Percentiles rank a stretch among this genome's conserved stretches.
phyloP scores from a whole-genome alignment of 192 early-diverging fungal genomes.

The Glomus cerebriforme region DNA sequence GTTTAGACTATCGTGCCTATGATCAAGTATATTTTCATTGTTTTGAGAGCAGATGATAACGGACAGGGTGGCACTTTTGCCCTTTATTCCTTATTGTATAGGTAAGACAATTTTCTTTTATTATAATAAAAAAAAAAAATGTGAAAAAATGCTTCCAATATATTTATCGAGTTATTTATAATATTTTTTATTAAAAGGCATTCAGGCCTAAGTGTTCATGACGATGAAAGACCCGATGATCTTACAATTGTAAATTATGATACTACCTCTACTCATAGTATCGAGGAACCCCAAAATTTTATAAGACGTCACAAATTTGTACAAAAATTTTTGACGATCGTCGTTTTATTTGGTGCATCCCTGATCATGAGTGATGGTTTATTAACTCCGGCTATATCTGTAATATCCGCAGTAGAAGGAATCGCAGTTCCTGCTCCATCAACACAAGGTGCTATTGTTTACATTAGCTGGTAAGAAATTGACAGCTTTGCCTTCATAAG shows the following conservation, averaged over 20 bases:
- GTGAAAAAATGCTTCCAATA: too few relatives aligned
- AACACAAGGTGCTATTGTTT: neutral
- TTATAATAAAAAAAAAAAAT: neutral
- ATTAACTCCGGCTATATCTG: slow-evolving; percentile 23
- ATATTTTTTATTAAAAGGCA: neutral
- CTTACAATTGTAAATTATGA: neutral
- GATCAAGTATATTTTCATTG: slow-evolving; percentile 27
- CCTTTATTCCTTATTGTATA: slow-evolving; percentile 48
- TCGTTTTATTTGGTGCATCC: slow-evolving; percentile 11
- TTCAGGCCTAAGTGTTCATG: neutral
- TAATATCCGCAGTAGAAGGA: slow-evolving; percentile 24
- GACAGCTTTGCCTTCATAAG: neutral
- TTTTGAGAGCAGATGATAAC: slow-evolving; percentile 56
- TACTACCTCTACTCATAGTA: neutral
- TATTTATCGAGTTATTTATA: neutral
- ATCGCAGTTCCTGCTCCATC: neutral
- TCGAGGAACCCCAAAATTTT: neutral
- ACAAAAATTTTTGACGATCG: neutral
- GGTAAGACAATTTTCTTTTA: slow-evolving; percentile 1
- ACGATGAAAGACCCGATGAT: neutral
- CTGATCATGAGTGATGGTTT: slow-evolving; percentile 18
- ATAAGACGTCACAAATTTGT: neutral
- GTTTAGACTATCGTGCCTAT: slow-evolving; percentile 32
- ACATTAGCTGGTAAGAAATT: slow-evolving; percentile 4
- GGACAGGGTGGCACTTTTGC: slow-evolving; percentile 64